Evolutionary conservation across 1,284 basidiomycete species (phyloP), one percentile per base, ranked within the genome.

Genomic region (Rhodotorula glutinis): DNA sequence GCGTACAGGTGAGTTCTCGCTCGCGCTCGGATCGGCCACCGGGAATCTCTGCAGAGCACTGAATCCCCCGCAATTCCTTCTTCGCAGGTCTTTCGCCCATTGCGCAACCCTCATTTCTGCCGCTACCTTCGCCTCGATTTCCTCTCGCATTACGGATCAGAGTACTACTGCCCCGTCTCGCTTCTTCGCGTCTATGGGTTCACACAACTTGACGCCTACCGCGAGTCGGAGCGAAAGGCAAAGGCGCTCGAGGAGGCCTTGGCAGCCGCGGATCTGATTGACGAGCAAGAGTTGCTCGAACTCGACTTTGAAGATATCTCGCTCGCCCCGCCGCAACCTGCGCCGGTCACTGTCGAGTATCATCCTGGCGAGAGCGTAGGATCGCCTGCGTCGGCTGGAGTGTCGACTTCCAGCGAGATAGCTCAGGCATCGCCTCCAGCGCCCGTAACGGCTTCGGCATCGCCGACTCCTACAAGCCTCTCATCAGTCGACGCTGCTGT

Each of bases 111-210:
- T 19, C 88, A 88, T 70, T 96, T 97, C 78, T 94, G 93, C 77
- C 88, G 94, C 25, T 98, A 90, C 77, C 86, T 98, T 56, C 88
- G 95, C 8, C 87, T 99, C 77, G 93, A 98, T 79, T 97, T 99
- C 77, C 85, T 89, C 58, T 89, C 92, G 0, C 89, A 94, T 77
- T 98, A 96, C 75, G 92, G 93, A 25, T 89, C 86, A 75, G 96
- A 98, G 79, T 98, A 89, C 80, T 98, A 95, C 78, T 98, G 95
- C 76, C 95, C 95, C 0, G 83, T 98, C 27, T 94, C 91, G 2
- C 85, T 98, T 1, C 83, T 98, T 38, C 87, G 93, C 41, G 92
- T 97, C 1, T 98, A 94, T 74, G 95, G 96, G 4, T 86, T 97
- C 71, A 98, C 94, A 17, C 93, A 98, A 80, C 87, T 98, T 74